Percentiles rank a stretch among this genome's conserved stretches.
Conservation (phyloP, 1,284 basidiomycete genomes). For the Ganoderma sinense region DNA sequence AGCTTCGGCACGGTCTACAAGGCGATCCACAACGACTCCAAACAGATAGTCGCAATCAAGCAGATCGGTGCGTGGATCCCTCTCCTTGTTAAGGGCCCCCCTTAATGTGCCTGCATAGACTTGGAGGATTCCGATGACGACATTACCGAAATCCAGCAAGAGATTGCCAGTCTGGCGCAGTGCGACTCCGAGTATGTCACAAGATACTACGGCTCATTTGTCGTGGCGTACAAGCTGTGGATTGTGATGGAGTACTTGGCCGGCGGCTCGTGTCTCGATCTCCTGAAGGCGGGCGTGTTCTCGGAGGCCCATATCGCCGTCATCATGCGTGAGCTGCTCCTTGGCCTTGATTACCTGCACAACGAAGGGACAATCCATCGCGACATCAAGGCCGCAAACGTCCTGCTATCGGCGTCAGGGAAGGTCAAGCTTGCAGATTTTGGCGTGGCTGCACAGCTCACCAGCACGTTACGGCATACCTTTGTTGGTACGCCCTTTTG, state of each 20-base stretch:
- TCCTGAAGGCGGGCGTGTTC: slow-evolving; percentile 92
- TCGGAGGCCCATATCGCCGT: slow-evolving; percentile 94
- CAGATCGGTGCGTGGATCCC: slow-evolving; percentile 80
- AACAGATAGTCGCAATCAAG: slow-evolving; percentile 96
- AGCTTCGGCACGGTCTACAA: slow-evolving; percentile 98
- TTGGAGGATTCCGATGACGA: slow-evolving; percentile 93
- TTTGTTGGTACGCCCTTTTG: slow-evolving; percentile 97
- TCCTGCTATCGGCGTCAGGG: slow-evolving; percentile 89
- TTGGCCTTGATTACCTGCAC: slow-evolving; percentile 97
- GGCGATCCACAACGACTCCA: slow-evolving; percentile 93
- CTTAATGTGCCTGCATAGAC: slow-evolving; percentile 52
- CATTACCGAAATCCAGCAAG: slow-evolving; percentile 97
- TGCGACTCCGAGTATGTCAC: slow-evolving; percentile 98
- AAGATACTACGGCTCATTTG: slow-evolving; percentile 96
- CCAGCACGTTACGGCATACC: slow-evolving; percentile 88
- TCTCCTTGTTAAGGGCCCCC: slow-evolving; percentile 11
- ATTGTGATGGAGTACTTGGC: slow-evolving; percentile 99
- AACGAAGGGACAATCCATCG: slow-evolving; percentile 95
- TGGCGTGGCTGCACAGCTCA: slow-evolving; percentile 93
- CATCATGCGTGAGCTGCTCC: slow-evolving; percentile 90
- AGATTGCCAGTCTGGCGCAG: slow-evolving; percentile 94
- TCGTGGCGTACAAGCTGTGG: slow-evolving; percentile 97
- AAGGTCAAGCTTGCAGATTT: slow-evolving; percentile 98
- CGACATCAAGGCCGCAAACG: slow-evolving; percentile 98
- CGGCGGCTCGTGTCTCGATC: slow-evolving; percentile 96